Percentiles rank a stretch among this genome's conserved stretches.
These are phyloP conservation scores for Iris pallida DNA, from an alignment of 116 monocot species.

Conservation along the genomic window DNA sequence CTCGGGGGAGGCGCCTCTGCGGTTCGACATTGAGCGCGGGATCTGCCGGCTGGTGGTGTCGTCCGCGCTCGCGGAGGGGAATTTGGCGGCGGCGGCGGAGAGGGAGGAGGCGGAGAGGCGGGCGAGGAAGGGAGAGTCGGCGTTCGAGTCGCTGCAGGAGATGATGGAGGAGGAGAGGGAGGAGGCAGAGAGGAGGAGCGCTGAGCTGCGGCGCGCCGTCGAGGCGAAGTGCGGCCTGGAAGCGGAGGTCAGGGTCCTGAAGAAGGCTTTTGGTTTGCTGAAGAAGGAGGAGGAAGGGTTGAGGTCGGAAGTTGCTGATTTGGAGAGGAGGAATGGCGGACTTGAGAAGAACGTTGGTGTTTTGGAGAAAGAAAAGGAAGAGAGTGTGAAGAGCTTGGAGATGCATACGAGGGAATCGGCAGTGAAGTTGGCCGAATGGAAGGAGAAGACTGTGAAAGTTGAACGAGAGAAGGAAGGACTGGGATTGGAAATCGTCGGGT, in stretches of 20 bases:
- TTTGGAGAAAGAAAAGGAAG: not conserved
- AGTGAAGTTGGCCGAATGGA: not conserved
- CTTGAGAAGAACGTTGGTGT: not conserved
- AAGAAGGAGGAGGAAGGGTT: conserved; percentile 12
- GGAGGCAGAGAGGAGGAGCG: conserved; percentile 19
- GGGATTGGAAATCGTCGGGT: not conserved
- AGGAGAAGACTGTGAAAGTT: not conserved
- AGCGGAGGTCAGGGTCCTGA: not conserved
- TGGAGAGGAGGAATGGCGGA: not conserved
- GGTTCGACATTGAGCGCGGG: conserved; percentile 23
- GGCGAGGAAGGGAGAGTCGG: conserved; percentile 8
- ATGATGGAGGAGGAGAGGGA: conserved; percentile 7
- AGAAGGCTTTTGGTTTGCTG: not conserved
- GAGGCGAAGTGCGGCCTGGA: not conserved
- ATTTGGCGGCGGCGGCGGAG: not conserved
- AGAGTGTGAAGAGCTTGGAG: not conserved
- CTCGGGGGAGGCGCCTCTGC: not conserved
- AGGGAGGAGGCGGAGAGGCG: conserved; percentile 8
- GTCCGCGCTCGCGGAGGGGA: conserved; percentile 10
- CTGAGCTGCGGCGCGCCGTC: not conserved
- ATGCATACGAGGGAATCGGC: not conserved
- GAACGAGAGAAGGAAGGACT: not conserved
- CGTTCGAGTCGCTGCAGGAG: conserved; percentile 4
- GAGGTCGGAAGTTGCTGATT: not conserved
- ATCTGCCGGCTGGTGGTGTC: conserved; percentile 18